Base-by-base conservation (phyloP, 2,329 filamentous ascomycete species). In the Alternaria solani region DNA sequence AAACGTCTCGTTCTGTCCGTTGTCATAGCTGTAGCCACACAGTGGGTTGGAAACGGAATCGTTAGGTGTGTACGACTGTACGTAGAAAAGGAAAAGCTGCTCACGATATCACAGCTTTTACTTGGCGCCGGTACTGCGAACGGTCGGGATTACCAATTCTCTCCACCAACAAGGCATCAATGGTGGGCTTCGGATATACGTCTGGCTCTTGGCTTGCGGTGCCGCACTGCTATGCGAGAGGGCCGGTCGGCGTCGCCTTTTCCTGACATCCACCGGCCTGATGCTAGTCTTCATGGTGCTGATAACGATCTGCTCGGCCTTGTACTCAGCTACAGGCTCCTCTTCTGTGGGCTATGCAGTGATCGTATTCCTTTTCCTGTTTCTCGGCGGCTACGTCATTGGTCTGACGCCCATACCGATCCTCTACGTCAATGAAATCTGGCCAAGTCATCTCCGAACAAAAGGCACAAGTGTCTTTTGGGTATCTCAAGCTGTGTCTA, bases 271-370 rank as follows among this genome's bases (percentile, higher is more conserved):
- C 4, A 78, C 77, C 5, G 62, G 63, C 12, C 79, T 81, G 9
- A 84, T 85, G 82, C 61, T 83, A 5, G 60, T 76, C 26, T 75
- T 75, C 2, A 84, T 82, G 65, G 73, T 80, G 25, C 64, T 82
- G 51, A 77, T 81, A 65, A 82, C 81, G 0, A 51, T 79, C 77
- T 36, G 76, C 79, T 51, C 79, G 73, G 11, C 80, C 71, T 7
- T 57, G 2, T 70, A 66, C 43, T 64, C 64, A 5, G 49, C 25
- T 4, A 62, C 57, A 5, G 14, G 34, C 4, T 62, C 55, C 4
- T 30, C 23, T 2, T 32, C 52, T 1, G 48, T 65, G 18, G 65
- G 66, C 25, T 59, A 62, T n/a, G 66, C 66, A 4, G 61, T 70
- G 4, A 62, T 70, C 2, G 51, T 62, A 1, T 69, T 68, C n/a